These are phyloP conservation scores for Kalmusia sp. DNA, from an alignment of 2,329 filamentous ascomycete species.

Conservation along the genomic window DNA sequence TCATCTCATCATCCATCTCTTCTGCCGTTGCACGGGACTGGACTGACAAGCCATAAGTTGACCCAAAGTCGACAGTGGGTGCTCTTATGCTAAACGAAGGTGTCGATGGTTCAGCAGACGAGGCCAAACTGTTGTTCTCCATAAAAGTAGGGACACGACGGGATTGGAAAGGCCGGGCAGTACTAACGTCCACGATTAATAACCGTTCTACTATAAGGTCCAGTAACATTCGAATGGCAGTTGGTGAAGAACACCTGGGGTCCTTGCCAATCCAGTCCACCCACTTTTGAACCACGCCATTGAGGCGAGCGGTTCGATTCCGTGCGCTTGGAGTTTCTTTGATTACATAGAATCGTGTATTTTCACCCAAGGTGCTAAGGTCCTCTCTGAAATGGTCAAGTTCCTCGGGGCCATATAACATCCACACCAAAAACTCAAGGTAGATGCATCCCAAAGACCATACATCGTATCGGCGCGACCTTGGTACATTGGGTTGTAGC, in stretches of 20 bases:
- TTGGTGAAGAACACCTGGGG: slow-evolving; percentile 10
- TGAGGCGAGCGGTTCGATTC: background rate
- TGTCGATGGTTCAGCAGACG: background rate
- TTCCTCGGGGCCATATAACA: slow-evolving; percentile 14
- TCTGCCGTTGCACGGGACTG: background rate
- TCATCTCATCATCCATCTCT: background rate
- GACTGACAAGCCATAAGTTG: background rate
- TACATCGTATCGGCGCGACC: slow-evolving; percentile 17
- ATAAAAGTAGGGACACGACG: background rate
- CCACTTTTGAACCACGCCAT: slow-evolving; percentile 13
- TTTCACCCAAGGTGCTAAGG: background rate
- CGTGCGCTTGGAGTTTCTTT: background rate
- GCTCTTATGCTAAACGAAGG: background rate
- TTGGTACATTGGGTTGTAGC: background rate
- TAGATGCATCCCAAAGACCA: slow-evolving; percentile 26
- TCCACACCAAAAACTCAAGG: slow-evolving; percentile 22
- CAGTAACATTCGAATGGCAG: slow-evolving; percentile 12
- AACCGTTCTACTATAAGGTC: slow-evolving; percentile 12
- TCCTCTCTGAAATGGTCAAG: slow-evolving; percentile 8
- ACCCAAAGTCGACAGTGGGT: background rate
- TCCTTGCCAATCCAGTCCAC: slow-evolving; percentile 15
- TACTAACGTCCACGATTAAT: slow-evolving; percentile 7
- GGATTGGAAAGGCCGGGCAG: background rate
- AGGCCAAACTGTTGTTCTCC: background rate
- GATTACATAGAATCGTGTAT: slow-evolving; percentile 7